Base-by-base conservation (phyloP, 2,329 filamentous ascomycete genomes). In the Phyllosticta citriasiana region DNA sequence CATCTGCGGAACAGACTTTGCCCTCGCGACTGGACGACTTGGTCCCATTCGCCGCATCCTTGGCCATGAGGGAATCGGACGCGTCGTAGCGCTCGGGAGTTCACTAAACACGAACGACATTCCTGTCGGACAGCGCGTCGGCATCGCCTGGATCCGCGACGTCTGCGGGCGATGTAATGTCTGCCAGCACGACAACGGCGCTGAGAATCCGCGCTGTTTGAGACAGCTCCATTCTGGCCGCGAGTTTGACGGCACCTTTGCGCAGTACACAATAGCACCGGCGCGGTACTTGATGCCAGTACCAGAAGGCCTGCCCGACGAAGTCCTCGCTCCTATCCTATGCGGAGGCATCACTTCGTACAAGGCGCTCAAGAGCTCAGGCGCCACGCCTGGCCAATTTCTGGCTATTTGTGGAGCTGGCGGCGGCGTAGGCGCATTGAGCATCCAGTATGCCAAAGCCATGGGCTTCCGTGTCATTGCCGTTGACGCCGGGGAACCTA, bases 191-290 rank as follows among this genome's bases (percentile, higher is more conserved):
- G 80, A 78, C 24, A 77, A 77, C 53, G 82, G 72, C 40, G 75
- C 78, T 65, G 16, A 47, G 7, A 47, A 47, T 16, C 71, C 71
- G 4, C 70, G 73, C 4, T 79, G 77, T 57, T 62, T 56, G 26
- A 47, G 35, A 6, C 14, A 24, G 19, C 53, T 61, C 12, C 70
- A 76, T 57, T 75, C 73, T 0, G 59, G 55, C 47, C 53, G 59
- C 40, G 57, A 61, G 53, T 50, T 57, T 12, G 52, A 55, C 53
- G 60, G 60, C 55, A 62, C 80, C 1, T 86, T 84, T 68, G 80
- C 84, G 69, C 80, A 86, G 68, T 86, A 86, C 67, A 72, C 85
- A 40, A 74, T 78, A 12, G 79, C 77, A 1, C 82, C 83, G 1
- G 82, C 81, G n/a, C 76, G 75, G 52, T 84, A 83, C 66, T 80